Base-by-base conservation (phyloP, 805 yeast species). In the Starmerella khaoyaiensis region DNA sequence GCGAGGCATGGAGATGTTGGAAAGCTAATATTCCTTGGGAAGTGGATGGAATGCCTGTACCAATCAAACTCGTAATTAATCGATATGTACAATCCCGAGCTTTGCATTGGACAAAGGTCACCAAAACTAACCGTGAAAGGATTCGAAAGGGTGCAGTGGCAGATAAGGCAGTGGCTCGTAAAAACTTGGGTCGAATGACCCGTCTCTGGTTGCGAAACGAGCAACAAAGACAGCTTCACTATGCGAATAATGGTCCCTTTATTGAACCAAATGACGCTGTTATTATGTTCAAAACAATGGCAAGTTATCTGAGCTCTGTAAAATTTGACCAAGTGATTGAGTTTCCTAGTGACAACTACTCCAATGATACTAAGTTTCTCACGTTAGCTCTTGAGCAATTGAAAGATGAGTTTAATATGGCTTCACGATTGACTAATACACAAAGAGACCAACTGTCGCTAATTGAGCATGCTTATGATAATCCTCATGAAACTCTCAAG, bases 1-100 rank as follows among this genome's bases (percentile, higher is more conserved):
- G 93, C 54, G 98, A 90, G 57, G 98, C 98, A 0, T 90, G 99
- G 99, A 66, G 98, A 56, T 90, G 97, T 57, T 90, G 99, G 99
- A 90, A 90, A 57, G 98, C 98, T 2, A 87, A 90, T 53, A 79
- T 90, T 41, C 94, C 96, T 0, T 90, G 97, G 97, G 76, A 82
- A 48, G 97, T 90, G 12, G 94, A 94, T 1, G 97, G 97, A 0
- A 64, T 90, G 60, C 98, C 99, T 2, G 79, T 71, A 36, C 96
- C 96, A 0, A 72, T 90, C 19, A 90, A 76, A 47, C 71, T 73
- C 30, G 81, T 90, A 26, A 86, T 90, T 43, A 78, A 81, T 52
- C 71, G 94, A 31, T 90, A 90, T 52, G 76, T 90, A 33, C 78
- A 83, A 52, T 94, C 95, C 1, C 87, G 90, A 56, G 95, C 97